Evolutionary conservation across 2,329 filamentous ascomycete species (phyloP).

Genomic region (Uncinocarpus reesii): DNA sequence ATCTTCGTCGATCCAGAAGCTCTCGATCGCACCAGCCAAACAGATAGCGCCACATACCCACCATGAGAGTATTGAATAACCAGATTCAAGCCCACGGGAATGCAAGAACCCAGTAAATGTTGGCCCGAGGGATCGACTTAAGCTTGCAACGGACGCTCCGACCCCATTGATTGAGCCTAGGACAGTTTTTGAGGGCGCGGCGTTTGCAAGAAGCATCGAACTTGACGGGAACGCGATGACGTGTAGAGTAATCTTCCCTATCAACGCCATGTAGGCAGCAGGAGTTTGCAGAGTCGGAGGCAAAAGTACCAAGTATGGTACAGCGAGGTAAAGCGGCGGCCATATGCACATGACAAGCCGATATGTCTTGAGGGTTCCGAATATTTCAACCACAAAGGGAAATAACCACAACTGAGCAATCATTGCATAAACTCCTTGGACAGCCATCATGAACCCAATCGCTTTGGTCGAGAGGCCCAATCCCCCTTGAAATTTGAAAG

Average conservation of each 20-base stretch:
- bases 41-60: slow-evolving; percentile 78
- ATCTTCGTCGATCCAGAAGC: slow-evolving; percentile 63
- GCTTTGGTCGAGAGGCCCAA: slow-evolving; percentile 73
- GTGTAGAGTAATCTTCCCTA: slow-evolving; percentile 89
- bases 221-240: slow-evolving; percentile 86
- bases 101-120: slow-evolving; percentile 80
- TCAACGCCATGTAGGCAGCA: slow-evolving; percentile 64
- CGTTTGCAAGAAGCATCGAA: slow-evolving; percentile 79
- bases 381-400: slow-evolving; percentile 60
- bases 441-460: slow-evolving; percentile 77
- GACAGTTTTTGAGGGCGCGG: slow-evolving; percentile 70
- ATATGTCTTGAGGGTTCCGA: slow-evolving; percentile 75
- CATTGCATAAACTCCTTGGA: slow-evolving; percentile 84
- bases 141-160: slow-evolving; percentile 79
- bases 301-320: slow-evolving; percentile 80
- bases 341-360: slow-evolving; percentile 70
- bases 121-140: slow-evolving; percentile 80
- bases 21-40: slow-evolving; percentile 61
- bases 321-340: slow-evolving; percentile 75
- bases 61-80: slow-evolving; percentile 84
- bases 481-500: slow-evolving; percentile 81
- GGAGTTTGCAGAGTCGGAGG: slow-evolving; percentile 60
- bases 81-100: slow-evolving; percentile 63
- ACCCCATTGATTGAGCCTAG: slow-evolving; percentile 89
- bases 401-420: slow-evolving; percentile 76